Evolutionary conservation across 768 basidiomycete genomes (phyloP).

Genomic region (Mycena vulgaris): DNA sequence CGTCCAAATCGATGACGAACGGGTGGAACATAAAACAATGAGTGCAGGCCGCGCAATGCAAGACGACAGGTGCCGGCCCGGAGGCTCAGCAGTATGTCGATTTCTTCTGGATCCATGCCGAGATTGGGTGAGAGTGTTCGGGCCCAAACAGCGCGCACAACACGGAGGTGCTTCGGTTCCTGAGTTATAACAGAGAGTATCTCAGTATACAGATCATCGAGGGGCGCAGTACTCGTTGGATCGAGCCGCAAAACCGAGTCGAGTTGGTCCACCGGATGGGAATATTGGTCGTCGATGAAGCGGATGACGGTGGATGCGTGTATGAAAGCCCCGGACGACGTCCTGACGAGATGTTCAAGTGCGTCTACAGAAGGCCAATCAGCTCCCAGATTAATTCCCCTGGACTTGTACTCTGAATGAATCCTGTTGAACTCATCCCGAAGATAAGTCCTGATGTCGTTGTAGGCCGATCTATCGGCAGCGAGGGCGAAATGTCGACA

Average conservation of each 20-base stretch:
- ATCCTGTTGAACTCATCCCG: slow-evolving; percentile 2
- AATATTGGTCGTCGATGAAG: background rate
- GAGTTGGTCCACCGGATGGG: background rate
- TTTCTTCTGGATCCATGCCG: background rate
- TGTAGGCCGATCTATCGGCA: background rate
- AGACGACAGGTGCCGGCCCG: background rate
- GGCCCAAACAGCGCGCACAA: background rate
- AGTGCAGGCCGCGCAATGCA: background rate
- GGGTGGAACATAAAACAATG: background rate
- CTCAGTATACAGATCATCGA: slow-evolving; percentile 18
- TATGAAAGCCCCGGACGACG: background rate
- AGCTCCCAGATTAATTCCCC: background rate
- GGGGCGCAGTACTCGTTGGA: slow-evolving; percentile 35
- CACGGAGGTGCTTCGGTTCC: background rate
- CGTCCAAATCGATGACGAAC: too few species aligned
- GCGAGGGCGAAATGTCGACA: background rate
- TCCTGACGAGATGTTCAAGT: background rate
- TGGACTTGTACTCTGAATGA: background rate
- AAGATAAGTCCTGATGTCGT: background rate
- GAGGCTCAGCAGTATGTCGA: slow-evolving; percentile 1
- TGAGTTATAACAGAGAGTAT: background rate
- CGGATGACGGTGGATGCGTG: background rate
- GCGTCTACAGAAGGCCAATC: background rate
- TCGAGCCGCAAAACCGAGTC: background rate
- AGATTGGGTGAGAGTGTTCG: background rate